Evolutionary conservation across 208 protist genomes (phyloP), one percentile per base, ranked within the genome.

Genomic region (Crithidia brevicula): DNA sequence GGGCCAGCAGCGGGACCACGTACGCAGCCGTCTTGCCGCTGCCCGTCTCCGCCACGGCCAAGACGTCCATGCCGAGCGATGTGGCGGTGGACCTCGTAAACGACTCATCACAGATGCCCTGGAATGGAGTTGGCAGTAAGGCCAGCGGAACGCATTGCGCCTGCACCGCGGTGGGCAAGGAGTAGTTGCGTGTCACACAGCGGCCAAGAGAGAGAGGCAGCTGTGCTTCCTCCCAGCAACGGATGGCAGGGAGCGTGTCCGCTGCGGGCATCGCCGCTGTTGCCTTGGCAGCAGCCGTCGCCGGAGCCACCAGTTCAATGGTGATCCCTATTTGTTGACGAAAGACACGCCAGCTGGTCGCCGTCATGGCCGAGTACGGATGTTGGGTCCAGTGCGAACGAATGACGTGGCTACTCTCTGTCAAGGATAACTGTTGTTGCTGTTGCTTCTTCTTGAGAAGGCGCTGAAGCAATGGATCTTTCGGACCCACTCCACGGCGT

Each of bases 1-100:
- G 75, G 18, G 67, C 57, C 11, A 99, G 49, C 28, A 96, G 33
- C 4, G 97, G 97, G 13, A 99, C 72, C 4, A 97, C 31, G 74
- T 98, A 99, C 1, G 93, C 87, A 0, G 89, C 69, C 2, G 97
- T 98, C 65, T 99, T 99, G 10, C 97, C 97, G 27, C 86, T 94
- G 13, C 97, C 97, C 8, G 97, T 99, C 58, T 95, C 82, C 3
- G 97, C 93, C 11, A 97, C 81, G 25, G 74, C 96, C 23, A 98
- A 60, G 10, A 98, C 74, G 73, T 98, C 92, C 25, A 91, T 64
- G 18, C 70, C 67, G 51, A 75, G 34, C 11, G 28, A 34, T 28
- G 30, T 6, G 6, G 63, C 46, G 4, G 59, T 47, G 16, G 50
- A 27, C 8, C 51, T 40, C 13, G 59, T 43, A 16, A n/a, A n/a